Evolutionary conservation across 106 monocot genomes (phyloP), one percentile per base, ranked within the genome.

Genomic region (Allium sativum): DNA sequence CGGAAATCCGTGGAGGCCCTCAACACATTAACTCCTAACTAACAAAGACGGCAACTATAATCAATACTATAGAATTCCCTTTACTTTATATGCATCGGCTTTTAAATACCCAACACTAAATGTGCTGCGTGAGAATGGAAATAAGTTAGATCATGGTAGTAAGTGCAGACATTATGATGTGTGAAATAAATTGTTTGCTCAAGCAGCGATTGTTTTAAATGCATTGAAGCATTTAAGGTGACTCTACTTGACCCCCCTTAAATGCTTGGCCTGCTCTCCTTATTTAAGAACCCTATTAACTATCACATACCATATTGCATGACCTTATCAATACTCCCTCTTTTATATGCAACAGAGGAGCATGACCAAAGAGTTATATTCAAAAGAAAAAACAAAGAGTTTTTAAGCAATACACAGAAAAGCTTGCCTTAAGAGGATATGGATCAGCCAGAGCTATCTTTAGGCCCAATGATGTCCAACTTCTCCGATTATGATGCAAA

Each of bases 161-260:
- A 62, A 62, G 62, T 48, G 62, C 62, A 46, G 17, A n/a, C 47
- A 47, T 62, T 62, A 62, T 62, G 62, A 62, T 48, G 62, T 47
- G 44, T 46, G 48, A 46, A 12, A 46, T 62, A 62, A 47, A 21
- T 62, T 62, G 62, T 45, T 62, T 20, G 31, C 18, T 61, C 62
- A 62, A 21, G 47, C 47, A 62, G 47, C 22, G 62, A 62, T 2
- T 62, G 62, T 45, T 62, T 21, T 58, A 43, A 63, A 66, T 66
- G 73, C 69, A 64, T 69, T 70, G 73, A 78, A 66, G 74, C 82
- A 87, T 79, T 87, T 71, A 79, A 83, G 79, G 59, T 74, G 70
- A 64, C 70, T 77, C 83, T 71, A 72, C 79, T 79, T 74, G 72
- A 68, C 77, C 67, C 42, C 42, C 44, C 58, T 77, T 83, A 55